phyloP scores from a whole-genome alignment of 768 basidiomycete genomes.

The Pholiota microspora region DNA sequence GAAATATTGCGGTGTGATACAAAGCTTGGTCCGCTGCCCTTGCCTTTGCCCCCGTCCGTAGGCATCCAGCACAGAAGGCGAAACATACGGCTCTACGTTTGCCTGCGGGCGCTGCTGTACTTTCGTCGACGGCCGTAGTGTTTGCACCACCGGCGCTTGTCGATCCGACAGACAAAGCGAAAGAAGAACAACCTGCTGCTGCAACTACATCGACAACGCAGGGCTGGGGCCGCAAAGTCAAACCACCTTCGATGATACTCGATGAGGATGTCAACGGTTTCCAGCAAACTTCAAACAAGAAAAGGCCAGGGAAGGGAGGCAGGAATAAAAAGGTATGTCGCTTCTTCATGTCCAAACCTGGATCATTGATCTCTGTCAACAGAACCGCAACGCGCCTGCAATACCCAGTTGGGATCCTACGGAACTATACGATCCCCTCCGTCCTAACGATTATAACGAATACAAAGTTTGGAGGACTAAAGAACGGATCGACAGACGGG shows the following conservation, averaged over 20 bases:
- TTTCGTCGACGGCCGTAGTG: slow-evolving; percentile 62
- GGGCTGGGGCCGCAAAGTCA: slow-evolving; percentile 87
- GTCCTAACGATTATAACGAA: slow-evolving; percentile 88
- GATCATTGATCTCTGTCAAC: neutral
- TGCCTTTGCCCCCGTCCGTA: slow-evolving; percentile 82
- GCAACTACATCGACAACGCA: slow-evolving; percentile 36
- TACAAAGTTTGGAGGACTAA: slow-evolving; percentile 80
- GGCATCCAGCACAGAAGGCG: slow-evolving; percentile 53
- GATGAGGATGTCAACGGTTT: slow-evolving; percentile 90
- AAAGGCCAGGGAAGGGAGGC: slow-evolving; percentile 52
- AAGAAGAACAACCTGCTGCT: neutral
- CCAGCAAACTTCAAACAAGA: slow-evolving; percentile 58
- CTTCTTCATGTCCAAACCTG: neutral
- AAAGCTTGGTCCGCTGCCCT: slow-evolving; percentile 89
- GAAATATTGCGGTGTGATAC: slow-evolving; percentile 40
- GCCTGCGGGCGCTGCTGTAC: slow-evolving; percentile 61
- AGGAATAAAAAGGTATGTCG: slow-evolving; percentile 61
- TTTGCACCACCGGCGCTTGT: slow-evolving; percentile 68
- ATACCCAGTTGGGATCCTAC: slow-evolving; percentile 70
- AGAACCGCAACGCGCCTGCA: slow-evolving; percentile 62
- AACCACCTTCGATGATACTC: slow-evolving; percentile 87
- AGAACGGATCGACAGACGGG: slow-evolving; percentile 72
- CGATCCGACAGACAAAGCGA: slow-evolving; percentile 27
- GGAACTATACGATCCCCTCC: slow-evolving; percentile 77
- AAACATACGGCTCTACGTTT: slow-evolving; percentile 53